Percentiles rank a stretch among this genome's conserved stretches.
Evolutionary conservation across 805 yeast species (phyloP).

Genomic region (Scheffersomyces ergatensis): DNA sequence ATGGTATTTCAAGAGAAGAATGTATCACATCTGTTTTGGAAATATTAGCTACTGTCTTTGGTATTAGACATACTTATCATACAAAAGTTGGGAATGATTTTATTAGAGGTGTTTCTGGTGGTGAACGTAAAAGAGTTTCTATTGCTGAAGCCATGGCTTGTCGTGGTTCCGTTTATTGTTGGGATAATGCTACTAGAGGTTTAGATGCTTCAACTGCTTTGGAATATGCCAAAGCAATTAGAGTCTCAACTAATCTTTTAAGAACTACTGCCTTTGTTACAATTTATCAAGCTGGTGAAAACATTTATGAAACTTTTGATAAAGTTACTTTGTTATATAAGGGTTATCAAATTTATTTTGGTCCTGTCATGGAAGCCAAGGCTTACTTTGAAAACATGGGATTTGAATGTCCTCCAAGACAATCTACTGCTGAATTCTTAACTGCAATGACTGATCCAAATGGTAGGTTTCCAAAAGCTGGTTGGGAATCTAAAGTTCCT

Average conservation of each 20-base stretch:
- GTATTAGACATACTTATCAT: conserved; percentile 25
- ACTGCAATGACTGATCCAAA: conserved; percentile 68
- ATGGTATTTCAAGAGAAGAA: conserved; percentile 44
- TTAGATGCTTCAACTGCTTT: conserved; percentile 32
- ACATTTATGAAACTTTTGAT: conserved; percentile 27
- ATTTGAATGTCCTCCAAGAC: conserved; percentile 59
- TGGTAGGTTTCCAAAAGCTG: conserved; percentile 51
- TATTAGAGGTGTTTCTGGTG: conserved; percentile 70
- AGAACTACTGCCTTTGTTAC: conserved; percentile 60
- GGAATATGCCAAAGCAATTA: conserved; percentile 26
- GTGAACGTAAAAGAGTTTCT: conserved; percentile 72
- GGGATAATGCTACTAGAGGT: conserved; percentile 35
- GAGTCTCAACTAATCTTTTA: conserved; percentile 41
- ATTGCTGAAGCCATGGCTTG: conserved; percentile 64
- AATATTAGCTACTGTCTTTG: conserved; percentile 27
- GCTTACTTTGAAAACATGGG: conserved; percentile 65
- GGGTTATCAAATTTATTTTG: conserved; percentile 58
- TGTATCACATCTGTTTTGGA: conserved; percentile 37
- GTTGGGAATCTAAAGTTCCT: conserved; percentile 55
- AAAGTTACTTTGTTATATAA: conserved; percentile 27
- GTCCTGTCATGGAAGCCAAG: conserved; percentile 54
- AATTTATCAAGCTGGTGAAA: conserved; percentile 38
- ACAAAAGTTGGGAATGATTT: conserved; percentile 32
- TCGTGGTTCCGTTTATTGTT: conserved; percentile 31
- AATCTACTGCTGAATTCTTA: conserved; percentile 68